These are phyloP conservation scores for Xylaria intraflava DNA, from an alignment of 495 filamentous ascomycete genomes.

Conservation along the genomic window DNA sequence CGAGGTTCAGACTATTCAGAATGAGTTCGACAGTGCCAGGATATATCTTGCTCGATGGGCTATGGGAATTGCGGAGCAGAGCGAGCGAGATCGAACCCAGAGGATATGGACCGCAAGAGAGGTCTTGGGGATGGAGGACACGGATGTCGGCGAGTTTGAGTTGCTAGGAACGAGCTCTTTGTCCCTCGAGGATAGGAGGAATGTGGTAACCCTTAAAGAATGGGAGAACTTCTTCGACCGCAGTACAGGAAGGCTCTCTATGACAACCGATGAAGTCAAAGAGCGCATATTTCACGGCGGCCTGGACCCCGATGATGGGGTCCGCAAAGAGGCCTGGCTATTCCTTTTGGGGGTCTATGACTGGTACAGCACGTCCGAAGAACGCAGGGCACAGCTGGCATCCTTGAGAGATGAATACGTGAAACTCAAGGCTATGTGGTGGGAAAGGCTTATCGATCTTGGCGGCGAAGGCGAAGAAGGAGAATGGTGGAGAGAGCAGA, in stretches of 20 bases:
- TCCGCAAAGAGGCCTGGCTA: conserved; percentile 93
- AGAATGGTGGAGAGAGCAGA: conserved; percentile 96
- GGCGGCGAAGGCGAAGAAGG: conserved; percentile 66
- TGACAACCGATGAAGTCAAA: conserved; percentile 88
- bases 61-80: conserved; percentile 96
- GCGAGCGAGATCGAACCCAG: conserved; percentile 74
- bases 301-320: conserved; percentile 79
- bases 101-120: conserved; percentile 91
- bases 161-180: conserved; percentile 76
- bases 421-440: conserved; percentile 89
- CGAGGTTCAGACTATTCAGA: conserved; percentile 89
- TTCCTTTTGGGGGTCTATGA: conserved; percentile 87
- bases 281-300: conserved; percentile 95
- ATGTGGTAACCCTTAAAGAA: conserved; percentile 70
- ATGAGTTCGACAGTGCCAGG: conserved; percentile 94
- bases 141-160: conserved; percentile 91
- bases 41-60: conserved; percentile 94
- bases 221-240: conserved; percentile 83
- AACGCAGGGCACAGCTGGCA: conserved; percentile 71
- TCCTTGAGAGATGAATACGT: conserved; percentile 91
- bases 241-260: conserved; percentile 59
- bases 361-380: conserved; percentile 79
- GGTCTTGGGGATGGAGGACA: conserved; percentile 88
- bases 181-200: conserved; percentile 65
- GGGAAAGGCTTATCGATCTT: conserved; percentile 84